Base-by-base conservation (phyloP, 129 eudicot genomes). In the Rutidosis leptorrhynchoides region DNA sequence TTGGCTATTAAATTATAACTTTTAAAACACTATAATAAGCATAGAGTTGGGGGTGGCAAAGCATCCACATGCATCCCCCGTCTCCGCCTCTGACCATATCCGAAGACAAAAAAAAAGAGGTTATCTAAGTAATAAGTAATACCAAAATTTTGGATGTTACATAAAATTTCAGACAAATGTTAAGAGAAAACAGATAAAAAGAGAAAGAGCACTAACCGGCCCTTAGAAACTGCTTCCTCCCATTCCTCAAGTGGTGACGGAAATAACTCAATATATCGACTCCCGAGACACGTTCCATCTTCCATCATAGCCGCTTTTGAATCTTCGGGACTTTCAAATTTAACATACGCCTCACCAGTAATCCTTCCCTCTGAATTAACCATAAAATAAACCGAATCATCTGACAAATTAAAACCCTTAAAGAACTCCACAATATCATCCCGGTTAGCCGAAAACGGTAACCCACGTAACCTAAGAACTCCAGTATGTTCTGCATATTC, bases 271-370 rank as follows among this genome's bases (percentile, higher is more conserved):
- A 93, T 79, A 53, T 93, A 93, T 46, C 98, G 96, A 72, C 72
- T 82, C 14, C 96, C 95, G 37, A 93, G 82, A 4, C 87, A 88
- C 89, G 63, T 89, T 66, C 96, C 84, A 63, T 93, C 98, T 61
- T 82, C 87, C 52, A 81, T 73, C 98, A 93, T 89, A 29, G 96
- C 98, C 56, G 89, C 95, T 76, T 78, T 93, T 1, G 96, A 86
- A 28, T 85, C 95, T 67, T 93, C 98, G 0, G 95, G 64, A 74
- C 81, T 85, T 62, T 83, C 82, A 82, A 93, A 93, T 77, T 89
- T 90, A 55, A 93, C 98, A 81, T 82, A 83, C 0, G 98, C 96
- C 66, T 93, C 98, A 24, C 98, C 98, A 9, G 95, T 87, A 20
- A 89, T 87, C 66, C 96, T 80, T 46, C 96, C 96, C 53, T 85